Percentiles rank a stretch among this genome's conserved stretches.
phyloP scores from a whole-genome alignment of 768 basidiomycete genomes.

The Mycena maculata region DNA sequence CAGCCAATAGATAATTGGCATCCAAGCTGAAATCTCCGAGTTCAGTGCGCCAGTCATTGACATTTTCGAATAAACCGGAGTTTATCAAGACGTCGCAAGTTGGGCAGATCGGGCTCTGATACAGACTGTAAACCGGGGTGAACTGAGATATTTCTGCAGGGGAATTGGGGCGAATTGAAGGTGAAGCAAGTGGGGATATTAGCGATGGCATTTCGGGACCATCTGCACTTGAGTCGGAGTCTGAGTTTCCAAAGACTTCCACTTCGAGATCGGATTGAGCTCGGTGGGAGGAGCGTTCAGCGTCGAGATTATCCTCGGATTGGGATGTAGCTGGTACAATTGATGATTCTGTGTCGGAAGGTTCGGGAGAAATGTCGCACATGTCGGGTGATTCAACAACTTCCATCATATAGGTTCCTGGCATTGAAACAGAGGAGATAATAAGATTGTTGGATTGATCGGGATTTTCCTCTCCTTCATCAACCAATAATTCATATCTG shows the following conservation, averaged over 20 bases:
- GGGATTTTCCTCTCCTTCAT: background rate
- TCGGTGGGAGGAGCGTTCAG: background rate
- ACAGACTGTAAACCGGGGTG: background rate
- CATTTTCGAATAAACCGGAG: background rate
- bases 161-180: background rate
- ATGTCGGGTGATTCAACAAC: background rate
- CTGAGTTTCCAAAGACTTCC: conserved; percentile 7
- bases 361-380: background rate
- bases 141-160: background rate
- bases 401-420: conserved; percentile 7
- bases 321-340: background rate
- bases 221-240: background rate
- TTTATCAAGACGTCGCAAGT: conserved; percentile 1
- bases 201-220: background rate
- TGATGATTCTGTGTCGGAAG: background rate
- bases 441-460: background rate
- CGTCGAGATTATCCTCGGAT: background rate
- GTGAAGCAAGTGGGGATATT: background rate
- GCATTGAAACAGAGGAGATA: background rate
- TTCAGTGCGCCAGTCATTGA: background rate
- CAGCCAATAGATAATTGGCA: background rate
- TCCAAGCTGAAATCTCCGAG: conserved; percentile 2
- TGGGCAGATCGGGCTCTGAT: background rate
- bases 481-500: conserved; percentile 9
- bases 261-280: background rate